Percentiles rank a stretch among this genome's conserved stretches.
Evolutionary conservation across 805 yeast genomes (phyloP).

Genomic region (Schizosaccharomyces lindneri): DNA sequence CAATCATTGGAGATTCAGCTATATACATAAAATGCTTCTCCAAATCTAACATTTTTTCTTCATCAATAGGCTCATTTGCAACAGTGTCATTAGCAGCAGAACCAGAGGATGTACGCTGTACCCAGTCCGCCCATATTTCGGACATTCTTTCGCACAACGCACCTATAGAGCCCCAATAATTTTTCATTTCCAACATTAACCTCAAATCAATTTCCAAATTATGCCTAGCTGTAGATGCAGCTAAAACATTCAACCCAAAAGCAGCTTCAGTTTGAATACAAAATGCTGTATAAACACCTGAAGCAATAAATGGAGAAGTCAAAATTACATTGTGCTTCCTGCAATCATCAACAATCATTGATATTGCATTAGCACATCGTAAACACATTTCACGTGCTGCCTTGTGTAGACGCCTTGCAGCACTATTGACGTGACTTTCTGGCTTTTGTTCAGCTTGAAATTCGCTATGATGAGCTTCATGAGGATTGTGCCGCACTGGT

Average conservation of each 20-base stretch:
- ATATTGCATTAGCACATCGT: background rate
- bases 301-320: background rate
- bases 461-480: background rate
- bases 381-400: background rate
- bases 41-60: background rate
- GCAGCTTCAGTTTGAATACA: background rate
- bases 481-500: background rate
- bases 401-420: background rate
- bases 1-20: background rate
- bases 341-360: constrained; percentile 1
- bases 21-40: background rate
- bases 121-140: background rate
- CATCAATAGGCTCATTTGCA: background rate
- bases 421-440: background rate
- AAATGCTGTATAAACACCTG: background rate
- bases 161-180: background rate
- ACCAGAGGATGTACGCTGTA: background rate
- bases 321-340: background rate
- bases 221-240: background rate
- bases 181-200: background rate
- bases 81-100: background rate
- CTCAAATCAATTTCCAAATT: background rate
- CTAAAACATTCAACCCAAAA: background rate
- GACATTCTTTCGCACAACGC: background rate
- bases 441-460: background rate